A percentile compares a stretch with the other conserved stretches of the same genome.
Evolutionary conservation across 192 early-diverging fungal genomes (phyloP).

Genomic region (Rhizophagus clarus): DNA sequence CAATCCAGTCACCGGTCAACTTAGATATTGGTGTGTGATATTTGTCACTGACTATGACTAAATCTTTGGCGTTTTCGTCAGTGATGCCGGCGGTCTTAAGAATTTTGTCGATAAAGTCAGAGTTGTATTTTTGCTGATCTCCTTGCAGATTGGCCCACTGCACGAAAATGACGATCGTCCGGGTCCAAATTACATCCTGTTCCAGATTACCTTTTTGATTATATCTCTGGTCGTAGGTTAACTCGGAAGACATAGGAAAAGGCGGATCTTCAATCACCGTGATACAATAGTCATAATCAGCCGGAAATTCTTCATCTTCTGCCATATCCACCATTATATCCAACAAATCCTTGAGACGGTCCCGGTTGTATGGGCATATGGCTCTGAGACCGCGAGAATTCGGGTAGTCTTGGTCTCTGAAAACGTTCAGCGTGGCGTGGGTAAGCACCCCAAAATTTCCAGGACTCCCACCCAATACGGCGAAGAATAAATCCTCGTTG

Average conservation of each 20-base stretch:
- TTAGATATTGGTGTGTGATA: conserved; percentile 24
- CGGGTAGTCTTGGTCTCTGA: conserved; percentile 34
- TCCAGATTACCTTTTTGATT: background rate
- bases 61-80: too few species aligned
- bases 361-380: background rate
- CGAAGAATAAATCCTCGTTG: conserved; percentile 37
- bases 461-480: conserved; percentile 39
- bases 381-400: conserved; percentile 35
- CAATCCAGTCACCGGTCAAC: conserved; percentile 32
- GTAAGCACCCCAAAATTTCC: conserved; percentile 47
- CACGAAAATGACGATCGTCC: conserved; percentile 32
- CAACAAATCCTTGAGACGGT: conserved; percentile 34
- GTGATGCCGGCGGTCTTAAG: conserved; percentile 12
- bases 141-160: conserved; percentile 40
- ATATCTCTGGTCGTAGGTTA: background rate
- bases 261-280: conserved; percentile 11
- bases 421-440: conserved; percentile 31
- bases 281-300: conserved; percentile 36
- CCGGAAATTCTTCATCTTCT: background rate
- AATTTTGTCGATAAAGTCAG: conserved; percentile 21
- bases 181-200: background rate
- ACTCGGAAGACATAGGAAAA: background rate
- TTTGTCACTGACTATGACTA: conserved; percentile 21
- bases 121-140: conserved; percentile 16
- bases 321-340: conserved; percentile 34